Evolutionary conservation across 352 stramenopile species (phyloP).

Genomic region (Pythium aphanidermatum): DNA sequence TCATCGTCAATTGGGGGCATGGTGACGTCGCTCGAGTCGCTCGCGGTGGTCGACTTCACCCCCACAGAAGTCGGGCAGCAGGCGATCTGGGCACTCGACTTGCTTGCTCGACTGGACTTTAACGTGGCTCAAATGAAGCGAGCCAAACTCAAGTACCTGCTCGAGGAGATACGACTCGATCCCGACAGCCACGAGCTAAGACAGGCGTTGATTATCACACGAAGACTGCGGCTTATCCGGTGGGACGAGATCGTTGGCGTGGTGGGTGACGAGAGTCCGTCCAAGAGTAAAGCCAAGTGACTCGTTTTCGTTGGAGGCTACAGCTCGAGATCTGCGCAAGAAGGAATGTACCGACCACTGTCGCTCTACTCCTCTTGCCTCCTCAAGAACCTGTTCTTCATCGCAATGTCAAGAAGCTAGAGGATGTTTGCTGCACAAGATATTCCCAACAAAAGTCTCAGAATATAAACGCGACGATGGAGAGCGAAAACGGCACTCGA

Average conservation of each 20-base stretch:
- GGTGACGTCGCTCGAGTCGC: slow-evolving; percentile 29
- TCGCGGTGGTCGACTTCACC: slow-evolving; percentile 58
- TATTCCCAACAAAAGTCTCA: too few species aligned
- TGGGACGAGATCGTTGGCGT: slow-evolving; percentile 41
- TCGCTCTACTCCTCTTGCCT: too few species aligned
- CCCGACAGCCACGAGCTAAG: slow-evolving; percentile 49
- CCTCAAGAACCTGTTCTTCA: too few species aligned
- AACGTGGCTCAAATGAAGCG: slow-evolving; percentile 73
- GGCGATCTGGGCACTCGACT: slow-evolving; percentile 65
- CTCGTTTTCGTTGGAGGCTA: too few species aligned
- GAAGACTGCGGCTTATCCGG: slow-evolving; percentile 49
- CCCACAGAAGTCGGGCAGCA: slow-evolving; percentile 60
- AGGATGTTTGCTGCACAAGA: too few species aligned
- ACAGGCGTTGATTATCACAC: slow-evolving; percentile 50
- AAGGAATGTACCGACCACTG: too few species aligned
- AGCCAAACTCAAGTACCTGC: slow-evolving; percentile 62
- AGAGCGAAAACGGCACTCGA: too few species aligned
- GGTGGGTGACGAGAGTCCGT: too few species aligned
- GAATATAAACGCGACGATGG: too few species aligned
- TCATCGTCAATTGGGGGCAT: slow-evolving; percentile 21
- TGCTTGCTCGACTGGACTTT: slow-evolving; percentile 55
- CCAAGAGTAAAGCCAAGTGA: background rate
- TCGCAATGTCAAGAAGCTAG: too few species aligned
- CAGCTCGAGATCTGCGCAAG: too few species aligned
- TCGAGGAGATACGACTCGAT: slow-evolving; percentile 65